Evolutionary conservation across 805 yeast genomes (phyloP), one percentile per base, ranked within the genome.

Genomic region (Suhomyces sp.): DNA sequence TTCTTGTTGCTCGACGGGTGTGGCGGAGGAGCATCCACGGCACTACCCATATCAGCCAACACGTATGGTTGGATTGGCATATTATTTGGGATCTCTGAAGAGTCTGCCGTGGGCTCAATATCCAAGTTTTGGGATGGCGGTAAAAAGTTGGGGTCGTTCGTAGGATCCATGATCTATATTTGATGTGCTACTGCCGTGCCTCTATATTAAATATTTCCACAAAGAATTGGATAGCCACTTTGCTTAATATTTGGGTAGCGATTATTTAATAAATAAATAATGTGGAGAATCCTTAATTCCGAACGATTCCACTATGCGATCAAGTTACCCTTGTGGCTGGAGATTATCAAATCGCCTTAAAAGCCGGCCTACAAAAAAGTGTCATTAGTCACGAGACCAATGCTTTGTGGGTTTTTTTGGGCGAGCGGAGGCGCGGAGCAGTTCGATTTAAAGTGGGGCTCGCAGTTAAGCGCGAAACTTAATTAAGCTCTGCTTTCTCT

Each of bases 131-230:
- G 79, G 13, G 90, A 84, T 0, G 97, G 96, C 9, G 97, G 96
- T 48, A 85, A 83, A 69, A 90, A 92, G 68, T 90, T 85, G 17
- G 97, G 96, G 59, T 91, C 97, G 70, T 86, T 83, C 4, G 93
- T 87, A 22, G 98, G 98, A 67, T 92, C 98, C 98, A 91, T 91
- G 15, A 38, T 38, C 23, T 38, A 8, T 38, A 19, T 6, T 17
- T 38, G 42, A 19, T 19, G 19, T 38, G 24, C 15, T 38, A n/a
- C 23, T 38, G 42, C 23, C 42, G 42, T 38, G n/a, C 23, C 42
- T 19, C 24, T 38, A 38, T 19, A 17, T 15, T 38, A 19, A n/a
- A 4, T 17, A 0, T 17, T 12, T 17, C 42, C 42, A 8, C 24
- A 9, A n/a, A 5, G 15, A n/a, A n/a, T n/a, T 6, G 36, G 17